Conservation (phyloP, 2,329 filamentous ascomycete species). For the Coniosporium tulheliwenetii region DNA sequence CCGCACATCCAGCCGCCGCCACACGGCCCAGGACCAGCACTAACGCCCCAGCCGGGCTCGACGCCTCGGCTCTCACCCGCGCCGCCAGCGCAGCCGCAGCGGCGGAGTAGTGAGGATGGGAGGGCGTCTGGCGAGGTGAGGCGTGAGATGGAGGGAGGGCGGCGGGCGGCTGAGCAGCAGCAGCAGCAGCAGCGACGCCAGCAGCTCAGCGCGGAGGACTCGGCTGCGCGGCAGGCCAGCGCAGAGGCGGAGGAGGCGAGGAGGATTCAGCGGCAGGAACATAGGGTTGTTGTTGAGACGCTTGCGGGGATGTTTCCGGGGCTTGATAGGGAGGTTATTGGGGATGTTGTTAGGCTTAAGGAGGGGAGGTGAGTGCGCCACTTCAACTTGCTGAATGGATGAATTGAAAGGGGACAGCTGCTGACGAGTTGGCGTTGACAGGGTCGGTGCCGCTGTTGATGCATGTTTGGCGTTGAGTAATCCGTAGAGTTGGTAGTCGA, state of each 20-base stretch:
- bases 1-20: conserved; percentile 8
- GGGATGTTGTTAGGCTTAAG: conserved; percentile 91
- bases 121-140: conserved; percentile 5
- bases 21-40: conserved; percentile 17
- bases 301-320: conserved; percentile 94
- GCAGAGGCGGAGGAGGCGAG: conserved; percentile 80
- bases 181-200: conserved; percentile 18
- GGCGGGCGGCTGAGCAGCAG: conserved; percentile 13
- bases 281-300: conserved; percentile 84
- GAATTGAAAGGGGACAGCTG: not conserved
- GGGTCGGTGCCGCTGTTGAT: conserved; percentile 31
- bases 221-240: conserved; percentile 77
- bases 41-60: conserved; percentile 30
- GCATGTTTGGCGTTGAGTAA: conserved; percentile 29
- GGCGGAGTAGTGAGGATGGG: conserved; percentile 16
- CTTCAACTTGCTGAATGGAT: not conserved
- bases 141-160: conserved; percentile 4
- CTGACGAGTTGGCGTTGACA: conserved; percentile 2
- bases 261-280: conserved; percentile 67
- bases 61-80: conserved; percentile 35
- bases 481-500: conserved; percentile 1
- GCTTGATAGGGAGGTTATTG: conserved; percentile 84
- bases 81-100: conserved; percentile 24
- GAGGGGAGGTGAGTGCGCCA: conserved; percentile 60
- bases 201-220: conserved; percentile 61